Evolutionary conservation across 176 grass and related monocot genomes (phyloP).

Genomic region (Phoenix dactylifera): DNA sequence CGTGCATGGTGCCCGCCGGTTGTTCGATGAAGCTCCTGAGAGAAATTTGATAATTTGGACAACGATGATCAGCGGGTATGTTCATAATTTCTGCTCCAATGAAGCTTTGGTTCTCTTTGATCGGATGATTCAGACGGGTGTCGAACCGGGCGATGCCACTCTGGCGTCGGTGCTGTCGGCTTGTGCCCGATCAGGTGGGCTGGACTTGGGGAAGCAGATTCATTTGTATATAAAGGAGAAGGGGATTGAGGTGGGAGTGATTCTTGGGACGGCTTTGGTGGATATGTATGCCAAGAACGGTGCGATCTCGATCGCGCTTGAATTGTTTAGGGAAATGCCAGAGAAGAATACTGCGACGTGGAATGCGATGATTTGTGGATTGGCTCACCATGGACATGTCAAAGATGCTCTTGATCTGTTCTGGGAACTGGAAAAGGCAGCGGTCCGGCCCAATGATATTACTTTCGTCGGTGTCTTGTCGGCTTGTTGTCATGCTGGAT

Average conservation of each 20-base stretch:
- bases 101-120: constrained; percentile 28
- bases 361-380: constrained; percentile 39
- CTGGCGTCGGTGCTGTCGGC: constrained; percentile 36
- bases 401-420: constrained; percentile 22
- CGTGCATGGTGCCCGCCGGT: neutral
- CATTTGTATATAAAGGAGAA: constrained; percentile 29
- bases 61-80: constrained; percentile 33
- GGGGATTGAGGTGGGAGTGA: constrained; percentile 17
- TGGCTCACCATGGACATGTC: constrained; percentile 34
- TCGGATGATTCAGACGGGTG: constrained; percentile 24
- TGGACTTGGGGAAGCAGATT: constrained; percentile 37
- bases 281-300: constrained; percentile 51
- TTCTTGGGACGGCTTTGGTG: constrained; percentile 45
- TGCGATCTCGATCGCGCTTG: constrained; percentile 18
- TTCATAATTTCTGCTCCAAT: constrained; percentile 18
- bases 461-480: constrained; percentile 35
- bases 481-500: constrained; percentile 29
- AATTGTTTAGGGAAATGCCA: constrained; percentile 27
- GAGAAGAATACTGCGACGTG: constrained; percentile 21
- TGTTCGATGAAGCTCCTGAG: constrained; percentile 34
- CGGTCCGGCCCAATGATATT: constrained; percentile 22
- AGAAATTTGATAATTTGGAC: constrained; percentile 24
- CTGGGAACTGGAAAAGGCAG: constrained; percentile 15
- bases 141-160: constrained; percentile 9
- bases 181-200: constrained; percentile 27